These are phyloP conservation scores for Candida yuanshanica DNA, from an alignment of 805 yeast genomes.

Conservation along the genomic window DNA sequence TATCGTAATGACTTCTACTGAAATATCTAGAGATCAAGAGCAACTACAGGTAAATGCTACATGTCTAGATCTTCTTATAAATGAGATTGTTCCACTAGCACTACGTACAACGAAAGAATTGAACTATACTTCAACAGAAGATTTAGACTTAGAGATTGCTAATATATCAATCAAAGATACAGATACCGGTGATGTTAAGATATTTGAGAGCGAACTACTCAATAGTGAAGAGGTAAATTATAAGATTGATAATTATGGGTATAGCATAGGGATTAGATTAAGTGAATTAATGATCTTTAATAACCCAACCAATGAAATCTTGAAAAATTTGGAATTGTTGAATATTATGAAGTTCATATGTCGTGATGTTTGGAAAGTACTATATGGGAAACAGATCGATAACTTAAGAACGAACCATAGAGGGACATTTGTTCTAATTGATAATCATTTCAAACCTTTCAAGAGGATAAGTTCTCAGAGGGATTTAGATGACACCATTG, in stretches of 20 bases:
- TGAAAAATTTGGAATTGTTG: conserved; percentile 53
- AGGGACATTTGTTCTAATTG: conserved; percentile 75
- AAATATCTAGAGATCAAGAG: neutral
- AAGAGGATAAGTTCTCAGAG: conserved; percentile 41
- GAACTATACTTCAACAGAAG: conserved; percentile 12
- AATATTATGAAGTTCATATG: conserved; percentile 91
- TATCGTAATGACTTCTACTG: neutral
- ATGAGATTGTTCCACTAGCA: conserved; percentile 72
- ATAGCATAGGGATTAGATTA: conserved; percentile 55
- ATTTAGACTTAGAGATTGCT: conserved; percentile 8
- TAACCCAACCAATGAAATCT: conserved; percentile 42
- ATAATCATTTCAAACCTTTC: conserved; percentile 54
- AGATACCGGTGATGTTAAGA: conserved; percentile 36
- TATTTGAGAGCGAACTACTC: conserved; percentile 31
- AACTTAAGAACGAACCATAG: conserved; percentile 89
- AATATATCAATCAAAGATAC: conserved; percentile 14
- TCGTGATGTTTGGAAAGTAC: conserved; percentile 80
- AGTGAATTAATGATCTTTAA: conserved; percentile 42
- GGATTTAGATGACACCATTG: conserved; percentile 39
- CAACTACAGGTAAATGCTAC: conserved; percentile 39
- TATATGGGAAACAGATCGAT: conserved; percentile 85
- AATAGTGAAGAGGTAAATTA: conserved; percentile 45
- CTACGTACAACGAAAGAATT: conserved; percentile 53
- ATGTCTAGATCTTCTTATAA: conserved; percentile 59
- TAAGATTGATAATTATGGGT: conserved; percentile 69